A percentile compares a stretch with the other conserved stretches of the same genome.
These are phyloP conservation scores for Croton laevigatus DNA, from an alignment of 441 rosid species.

Conservation along the genomic window DNA sequence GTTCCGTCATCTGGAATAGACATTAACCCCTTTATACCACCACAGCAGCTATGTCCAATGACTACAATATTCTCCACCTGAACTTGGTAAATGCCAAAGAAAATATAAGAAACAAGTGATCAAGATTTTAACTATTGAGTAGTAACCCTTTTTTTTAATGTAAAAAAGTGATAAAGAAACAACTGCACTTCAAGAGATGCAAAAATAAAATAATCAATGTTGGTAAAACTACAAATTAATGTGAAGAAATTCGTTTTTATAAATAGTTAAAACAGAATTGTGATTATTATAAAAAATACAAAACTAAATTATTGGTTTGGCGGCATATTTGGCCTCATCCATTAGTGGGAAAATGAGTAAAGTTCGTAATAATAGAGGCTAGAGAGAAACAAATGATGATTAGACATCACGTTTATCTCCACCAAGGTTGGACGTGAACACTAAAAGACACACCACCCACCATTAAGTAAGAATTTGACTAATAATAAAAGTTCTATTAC, in stretches of 20 bases:
- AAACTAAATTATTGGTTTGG: neutral
- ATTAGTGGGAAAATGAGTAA: neutral
- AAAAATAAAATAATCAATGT: no score
- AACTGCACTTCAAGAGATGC: no score
- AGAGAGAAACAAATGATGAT: conserved; percentile 15
- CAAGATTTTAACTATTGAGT: no score
- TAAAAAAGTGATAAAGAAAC: no score
- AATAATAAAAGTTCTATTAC: no score
- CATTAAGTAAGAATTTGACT: neutral
- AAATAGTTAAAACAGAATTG: no score
- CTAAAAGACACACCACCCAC: neutral
- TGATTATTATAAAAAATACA: no score
- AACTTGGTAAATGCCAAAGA: conserved; percentile 2
- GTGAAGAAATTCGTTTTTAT: neutral
- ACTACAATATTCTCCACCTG: conserved; percentile 90
- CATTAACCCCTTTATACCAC: conserved; percentile 95
- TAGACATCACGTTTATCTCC: conserved; percentile 19
- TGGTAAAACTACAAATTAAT: no score
- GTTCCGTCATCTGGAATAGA: conserved; percentile 67
- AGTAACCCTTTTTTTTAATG: no score
- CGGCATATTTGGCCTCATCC: neutral
- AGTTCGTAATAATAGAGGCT: no score
- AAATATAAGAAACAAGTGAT: no score
- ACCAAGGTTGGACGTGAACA: conserved; percentile 5
- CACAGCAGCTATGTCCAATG: conserved; percentile 93